phyloP scores from a whole-genome alignment of 2,329 filamentous ascomycete species.

The Exophiala bonariae region DNA sequence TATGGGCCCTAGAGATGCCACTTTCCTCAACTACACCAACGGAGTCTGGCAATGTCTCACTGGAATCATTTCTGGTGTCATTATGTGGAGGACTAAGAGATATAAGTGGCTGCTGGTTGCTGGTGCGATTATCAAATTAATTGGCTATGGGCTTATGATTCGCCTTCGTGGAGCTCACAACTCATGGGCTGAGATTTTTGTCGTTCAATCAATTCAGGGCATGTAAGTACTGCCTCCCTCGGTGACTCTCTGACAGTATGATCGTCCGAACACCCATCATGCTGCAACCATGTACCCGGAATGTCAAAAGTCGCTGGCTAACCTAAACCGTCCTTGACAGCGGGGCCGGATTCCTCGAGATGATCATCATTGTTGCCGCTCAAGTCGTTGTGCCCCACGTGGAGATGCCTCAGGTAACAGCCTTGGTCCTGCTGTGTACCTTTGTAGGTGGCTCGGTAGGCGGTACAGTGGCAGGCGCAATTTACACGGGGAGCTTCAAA shows the following conservation, averaged over 20 bases:
- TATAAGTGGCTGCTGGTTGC: slow-evolving; percentile 51
- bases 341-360: slow-evolving; percentile 2
- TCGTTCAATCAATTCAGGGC: slow-evolving; percentile 52
- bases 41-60: slow-evolving; percentile 46
- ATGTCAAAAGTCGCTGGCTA: too few species aligned
- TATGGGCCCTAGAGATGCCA: slow-evolving; percentile 42
- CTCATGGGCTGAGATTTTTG: slow-evolving; percentile 46
- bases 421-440: slow-evolving; percentile 43
- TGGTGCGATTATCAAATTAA: slow-evolving; percentile 42
- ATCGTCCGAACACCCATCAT: too few species aligned
- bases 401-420: slow-evolving; percentile 51
- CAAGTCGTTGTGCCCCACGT: slow-evolving; percentile 47
- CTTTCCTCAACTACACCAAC: slow-evolving; percentile 42
- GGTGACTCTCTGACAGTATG: too few species aligned
- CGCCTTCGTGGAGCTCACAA: slow-evolving; percentile 47
- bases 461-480: slow-evolving; percentile 47
- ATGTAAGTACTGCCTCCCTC: neutral
- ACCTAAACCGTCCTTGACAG: neutral
- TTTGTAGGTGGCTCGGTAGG: slow-evolving; percentile 39
- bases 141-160: slow-evolving; percentile 55
- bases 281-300: too few species aligned
- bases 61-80: slow-evolving; percentile 41
- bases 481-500: slow-evolving; percentile 49
- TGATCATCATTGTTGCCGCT: slow-evolving; percentile 39
- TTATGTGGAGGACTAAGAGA: slow-evolving; percentile 44